These are phyloP conservation scores for Bacidia rubella DNA, from an alignment of 495 filamentous ascomycete species.

Conservation along the genomic window DNA sequence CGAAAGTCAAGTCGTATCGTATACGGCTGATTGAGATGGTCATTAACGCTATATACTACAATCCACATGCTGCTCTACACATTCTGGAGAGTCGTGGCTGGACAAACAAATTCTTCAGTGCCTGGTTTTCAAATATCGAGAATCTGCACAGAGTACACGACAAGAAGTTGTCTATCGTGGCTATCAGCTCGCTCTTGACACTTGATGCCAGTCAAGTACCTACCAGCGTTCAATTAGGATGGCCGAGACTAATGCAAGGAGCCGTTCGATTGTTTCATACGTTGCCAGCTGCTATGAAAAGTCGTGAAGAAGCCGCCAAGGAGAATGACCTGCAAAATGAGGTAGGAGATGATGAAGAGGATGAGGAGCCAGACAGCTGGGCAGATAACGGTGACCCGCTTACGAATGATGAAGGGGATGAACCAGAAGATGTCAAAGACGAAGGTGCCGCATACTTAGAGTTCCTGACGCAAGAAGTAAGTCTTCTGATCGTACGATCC, in stretches of 20 bases:
- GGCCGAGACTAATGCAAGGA: conserved; percentile 88
- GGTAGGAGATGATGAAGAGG: conserved; percentile 42
- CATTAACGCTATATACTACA: conserved; percentile 97
- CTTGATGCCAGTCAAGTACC: conserved; percentile 68
- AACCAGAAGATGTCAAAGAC: conserved; percentile 61
- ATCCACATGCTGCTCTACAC: conserved; percentile 67
- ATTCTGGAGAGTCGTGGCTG: conserved; percentile 78
- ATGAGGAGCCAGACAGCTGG: conserved; percentile 59
- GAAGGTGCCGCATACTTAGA: conserved; percentile 91
- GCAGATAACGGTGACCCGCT: conserved; percentile 50
- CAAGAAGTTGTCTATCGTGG: conserved; percentile 93
- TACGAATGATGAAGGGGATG: conserved; percentile 60
- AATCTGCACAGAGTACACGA: conserved; percentile 89
- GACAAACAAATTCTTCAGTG: conserved; percentile 99
- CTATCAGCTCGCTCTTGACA: conserved; percentile 72
- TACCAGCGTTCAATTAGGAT: conserved; percentile 78
- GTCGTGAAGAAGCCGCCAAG: conserved; percentile 83
- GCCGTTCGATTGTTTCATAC: conserved; percentile 86
- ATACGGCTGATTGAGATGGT: conserved; percentile 98
- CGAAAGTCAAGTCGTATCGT: conserved; percentile 76
- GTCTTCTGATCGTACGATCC: conserved; percentile 11
- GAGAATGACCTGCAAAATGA: conserved; percentile 70
- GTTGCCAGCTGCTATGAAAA: conserved; percentile 71
- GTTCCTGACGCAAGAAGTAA: conserved; percentile 81
- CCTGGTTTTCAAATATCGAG: conserved; percentile 95